phyloP scores from a whole-genome alignment of 1,139 yeast species.

The Kurtzmaniella natalensis region DNA sequence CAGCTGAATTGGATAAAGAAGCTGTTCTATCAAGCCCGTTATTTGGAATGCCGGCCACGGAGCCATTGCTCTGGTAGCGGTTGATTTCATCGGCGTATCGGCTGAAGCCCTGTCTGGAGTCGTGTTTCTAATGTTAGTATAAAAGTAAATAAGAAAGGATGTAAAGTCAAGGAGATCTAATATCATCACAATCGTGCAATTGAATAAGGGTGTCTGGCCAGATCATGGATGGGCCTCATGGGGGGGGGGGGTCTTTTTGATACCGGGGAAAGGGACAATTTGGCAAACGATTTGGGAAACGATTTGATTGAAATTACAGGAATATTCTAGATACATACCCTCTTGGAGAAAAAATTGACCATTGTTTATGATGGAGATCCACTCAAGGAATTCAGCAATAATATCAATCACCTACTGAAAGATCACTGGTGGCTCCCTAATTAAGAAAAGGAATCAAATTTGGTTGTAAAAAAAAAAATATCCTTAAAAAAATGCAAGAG shows the following conservation, averaged over 20 bases:
- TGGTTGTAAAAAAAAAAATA: too few species aligned
- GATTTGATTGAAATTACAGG: not conserved
- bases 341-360: constrained; percentile 15
- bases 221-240: too few species aligned
- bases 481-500: too few species aligned
- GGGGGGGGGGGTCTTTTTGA: too few species aligned
- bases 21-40: constrained; percentile 17
- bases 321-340: too few species aligned
- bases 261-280: not conserved
- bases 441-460: too few species aligned
- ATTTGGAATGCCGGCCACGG: constrained; percentile 24
- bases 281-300: not conserved
- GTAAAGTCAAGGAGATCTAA: not conserved
- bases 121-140: constrained; percentile 10
- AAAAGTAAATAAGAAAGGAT: not conserved
- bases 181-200: too few species aligned
- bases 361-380: too few species aligned
- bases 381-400: too few species aligned
- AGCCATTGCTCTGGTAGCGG: constrained; percentile 18
- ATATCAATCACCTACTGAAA: too few species aligned
- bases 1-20: constrained; percentile 31
- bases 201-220: too few species aligned
- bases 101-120: constrained; percentile 35
- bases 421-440: too few species aligned
- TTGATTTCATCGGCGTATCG: constrained; percentile 32